A percentile compares a stretch with the other conserved stretches of the same genome.
Evolutionary conservation across 1,139 yeast genomes (phyloP).

Genomic region (Schwanniomyces etchellsii): DNA sequence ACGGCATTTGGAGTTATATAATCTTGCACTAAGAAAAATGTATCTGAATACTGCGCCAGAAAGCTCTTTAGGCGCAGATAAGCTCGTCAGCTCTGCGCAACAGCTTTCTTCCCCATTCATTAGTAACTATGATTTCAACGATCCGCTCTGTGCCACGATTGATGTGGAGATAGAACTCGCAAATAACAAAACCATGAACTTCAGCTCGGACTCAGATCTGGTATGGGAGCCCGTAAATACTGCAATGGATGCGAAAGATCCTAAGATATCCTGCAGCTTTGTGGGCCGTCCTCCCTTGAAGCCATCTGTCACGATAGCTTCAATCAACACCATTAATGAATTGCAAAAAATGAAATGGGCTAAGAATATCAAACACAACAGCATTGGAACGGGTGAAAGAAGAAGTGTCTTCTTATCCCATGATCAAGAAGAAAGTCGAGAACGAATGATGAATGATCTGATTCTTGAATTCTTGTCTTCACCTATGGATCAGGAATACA

Average conservation of each 20-base stretch:
- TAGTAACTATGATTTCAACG: background rate
- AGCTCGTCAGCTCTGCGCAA: background rate
- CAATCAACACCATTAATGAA: constrained; percentile 14
- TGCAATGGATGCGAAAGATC: background rate
- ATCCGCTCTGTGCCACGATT: constrained; percentile 7
- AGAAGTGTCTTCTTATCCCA: too few relatives aligned
- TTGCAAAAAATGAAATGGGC: constrained; percentile 7
- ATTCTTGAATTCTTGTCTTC: too few relatives aligned
- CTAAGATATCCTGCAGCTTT: background rate
- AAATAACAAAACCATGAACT: background rate
- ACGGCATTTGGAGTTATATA: constrained; percentile 15
- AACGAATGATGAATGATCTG: too few relatives aligned
- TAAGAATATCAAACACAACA: too few relatives aligned
- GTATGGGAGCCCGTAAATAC: too few relatives aligned
- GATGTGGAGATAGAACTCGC: constrained; percentile 2
- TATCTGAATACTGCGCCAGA: background rate
- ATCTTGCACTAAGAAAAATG: constrained; percentile 8
- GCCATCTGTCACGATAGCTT: constrained; percentile 22
- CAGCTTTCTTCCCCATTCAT: background rate
- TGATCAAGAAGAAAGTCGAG: too few relatives aligned
- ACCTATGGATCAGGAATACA: too few relatives aligned
- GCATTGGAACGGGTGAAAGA: too few relatives aligned
- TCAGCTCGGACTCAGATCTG: too few relatives aligned
- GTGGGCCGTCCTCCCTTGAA: constrained; percentile 14
- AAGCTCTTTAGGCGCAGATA: background rate